Evolutionary conservation across 2,329 filamentous ascomycete species (phyloP), one percentile per base, ranked within the genome.

Genomic region (Pseudofabraea citricarpa): DNA sequence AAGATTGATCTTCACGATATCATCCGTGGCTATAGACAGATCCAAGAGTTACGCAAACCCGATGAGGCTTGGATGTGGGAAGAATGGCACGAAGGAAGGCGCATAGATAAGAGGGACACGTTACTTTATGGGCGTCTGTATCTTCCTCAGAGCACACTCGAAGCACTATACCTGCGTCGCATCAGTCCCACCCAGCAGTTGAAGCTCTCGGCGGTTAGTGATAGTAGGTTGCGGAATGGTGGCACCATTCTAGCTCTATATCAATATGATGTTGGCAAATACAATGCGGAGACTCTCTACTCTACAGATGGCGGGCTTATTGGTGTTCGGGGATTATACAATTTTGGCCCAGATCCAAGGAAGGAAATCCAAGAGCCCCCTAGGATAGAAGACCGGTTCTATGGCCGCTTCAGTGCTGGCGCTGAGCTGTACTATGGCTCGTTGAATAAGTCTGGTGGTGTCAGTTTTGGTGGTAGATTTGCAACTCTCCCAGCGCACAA

Each of bases 401-500:
- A 81, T 68, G 90, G 87, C 7, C 82, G 91, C 16, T 89, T 97
- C 62, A 95, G 88, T 58, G 87, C 88, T 3, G 93, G 93, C 26
- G 91, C 83, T 43, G 93, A 98, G 65, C 74, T 95, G 26, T 98
- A 97, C 69, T 98, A 98, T 69, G 93, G 91, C 18, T 85, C 90
- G 1, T 69, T 96, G 46, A 97, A 96, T 63, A 96, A 96, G 61
- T 89, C 90, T 18, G 88, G 91, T 38, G 93, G 93, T 36, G 80
- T 96, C 61, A 95, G 89, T 50, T 79, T 94, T 7, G 93, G 90
- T 6, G 73, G 90, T 37, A 81, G 93, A 39, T 98, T 97, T 63
- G 88, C 89, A 29, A 97, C 93, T 9, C 69, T 97, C 16, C 86
- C 87, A 42, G 77, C 73, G 45, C 86, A 86, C 60, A 81, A 81